A percentile compares a stretch with the other conserved stretches of the same genome.
Conservation (phyloP, 257 asterid species). For the Nyctanthes arbortristis region DNA sequence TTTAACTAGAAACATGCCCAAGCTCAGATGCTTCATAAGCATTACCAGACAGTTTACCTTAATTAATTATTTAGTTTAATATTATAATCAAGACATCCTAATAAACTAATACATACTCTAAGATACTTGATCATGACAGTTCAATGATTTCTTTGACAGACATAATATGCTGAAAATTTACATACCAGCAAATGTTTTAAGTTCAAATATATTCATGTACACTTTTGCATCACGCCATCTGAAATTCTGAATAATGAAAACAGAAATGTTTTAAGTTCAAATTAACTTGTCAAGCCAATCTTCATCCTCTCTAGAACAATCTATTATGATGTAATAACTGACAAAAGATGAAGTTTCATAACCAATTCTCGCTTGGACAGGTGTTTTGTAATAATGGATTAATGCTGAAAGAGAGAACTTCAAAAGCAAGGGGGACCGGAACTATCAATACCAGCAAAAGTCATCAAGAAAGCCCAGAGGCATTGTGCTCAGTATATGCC, state of each 20-base stretch:
- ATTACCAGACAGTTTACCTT: conserved; percentile 12
- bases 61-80: conserved; percentile 18
- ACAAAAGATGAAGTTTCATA: no score
- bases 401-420: conserved; percentile 14
- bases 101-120: conserved; percentile 1
- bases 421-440: conserved; percentile 41
- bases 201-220: conserved; percentile 8
- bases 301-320: background rate
- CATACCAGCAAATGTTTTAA: background rate
- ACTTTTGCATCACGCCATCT: conserved; percentile 2
- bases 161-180: background rate
- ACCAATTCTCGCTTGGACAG: conserved; percentile 3
- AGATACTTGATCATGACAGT: background rate
- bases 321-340: conserved; percentile 12
- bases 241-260: background rate
- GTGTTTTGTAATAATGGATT: conserved; percentile 16
- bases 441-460: conserved; percentile 32
- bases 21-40: conserved; percentile 13
- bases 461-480: conserved; percentile 26
- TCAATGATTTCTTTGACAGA: background rate
- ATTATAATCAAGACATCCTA: conserved; percentile 19
- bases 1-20: conserved; percentile 14
- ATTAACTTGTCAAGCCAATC: background rate
- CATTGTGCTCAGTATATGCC: conserved; percentile 49
- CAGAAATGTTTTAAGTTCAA: conserved; percentile 11